Base-by-base conservation (phyloP, 2,329 filamentous ascomycete species). In the Geosmithia putterillii region DNA sequence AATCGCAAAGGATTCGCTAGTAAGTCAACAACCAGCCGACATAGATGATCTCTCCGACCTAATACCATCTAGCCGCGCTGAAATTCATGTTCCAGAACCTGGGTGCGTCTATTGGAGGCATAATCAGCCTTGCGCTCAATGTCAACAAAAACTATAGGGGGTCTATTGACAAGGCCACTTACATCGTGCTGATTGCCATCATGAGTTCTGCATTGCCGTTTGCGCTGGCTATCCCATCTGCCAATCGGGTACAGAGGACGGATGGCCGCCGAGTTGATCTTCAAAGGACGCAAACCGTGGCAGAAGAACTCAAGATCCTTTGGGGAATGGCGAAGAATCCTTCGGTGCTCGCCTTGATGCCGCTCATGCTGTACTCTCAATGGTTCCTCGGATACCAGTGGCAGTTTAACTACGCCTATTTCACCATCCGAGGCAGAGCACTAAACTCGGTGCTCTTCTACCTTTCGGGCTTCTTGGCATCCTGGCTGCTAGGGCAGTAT, bases 101-200 rank as follows among this genome's bases (percentile, higher is more conserved):
- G n/a, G 39, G 39, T 14, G 39, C 39, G 15, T 41, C 39, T 3
- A 41, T 41, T 15, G 39, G 39, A 15, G 39, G 39, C 17, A 61
- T 62, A 2, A 69, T 71, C 34, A 62, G 66, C 0, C 58, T 71
- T 10, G 67, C 53, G 2, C 54, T 70, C 15, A 71, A 71, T 18
- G 46, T 48, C 41, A 41, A 47, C 10, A 46, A 41, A 5, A 50
- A 51, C 44, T 40, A 43, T 10, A 50, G 46, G 21, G 52, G 52
- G 10, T 52, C 51, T 34, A 42, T 54, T 15, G 45, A 46, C 3
- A 45, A 40, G 2, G 28, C 44, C 23, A 52, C 51, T 0, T 52
- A 52, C 17, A 39, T 54, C 19, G 45, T 54, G 8, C 48, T 53
- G 38, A 43, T 53, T 37, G 41, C 45, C 1, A 42, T 54, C 32